Evolutionary conservation across 805 yeast species (phyloP), one percentile per base, ranked within the genome.

Genomic region (Candida ortonii): DNA sequence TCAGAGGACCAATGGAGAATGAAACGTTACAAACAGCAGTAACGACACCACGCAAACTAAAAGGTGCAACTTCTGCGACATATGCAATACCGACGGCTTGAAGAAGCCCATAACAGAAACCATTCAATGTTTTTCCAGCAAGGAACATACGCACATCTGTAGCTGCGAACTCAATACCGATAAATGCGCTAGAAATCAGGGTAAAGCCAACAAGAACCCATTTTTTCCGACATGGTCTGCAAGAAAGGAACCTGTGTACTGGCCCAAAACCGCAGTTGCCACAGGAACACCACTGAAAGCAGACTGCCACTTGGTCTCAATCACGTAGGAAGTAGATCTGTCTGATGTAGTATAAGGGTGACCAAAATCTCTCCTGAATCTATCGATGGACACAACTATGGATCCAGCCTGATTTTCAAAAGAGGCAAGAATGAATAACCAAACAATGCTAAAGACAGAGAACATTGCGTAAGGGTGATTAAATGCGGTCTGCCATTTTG

Each of bases 61-160:
- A 48, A 1, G 81, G 81, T 39, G 76, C 65, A 21, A 75, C 61
- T 38, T 70, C 76, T n/a, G 71, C 59, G 10, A 68, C 63, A 43
- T 68, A 70, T 3, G 70, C 50, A 1, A 62, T 57, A 7, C 65
- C 56, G 44, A 61, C 41, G 9, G 70, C 59, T 11, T 59, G 62
- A 41, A 68, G 56, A 11, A 61, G 57, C 30, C 76, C 76, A 62
- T 68, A 61, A 12, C 65, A 61, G 22, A 70, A 33, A 31, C 72
- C 72, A 43, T 61, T 50, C 38, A 68, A 50, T 13, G 65, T 38
- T 43, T 68, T 67, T 31, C 73, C 74, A 16, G 49, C 67, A 21
- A 67, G 53, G 34, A 69, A 61, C 28, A 59, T 53, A 15, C 52
- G 49, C 25, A 67, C 50, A 32, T 46, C 51, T 3, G 54, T 57